Evolutionary conservation across 2,329 filamentous ascomycete species (phyloP), one percentile per base, ranked within the genome.

Genomic region (Botrytis pseudocinerea): DNA sequence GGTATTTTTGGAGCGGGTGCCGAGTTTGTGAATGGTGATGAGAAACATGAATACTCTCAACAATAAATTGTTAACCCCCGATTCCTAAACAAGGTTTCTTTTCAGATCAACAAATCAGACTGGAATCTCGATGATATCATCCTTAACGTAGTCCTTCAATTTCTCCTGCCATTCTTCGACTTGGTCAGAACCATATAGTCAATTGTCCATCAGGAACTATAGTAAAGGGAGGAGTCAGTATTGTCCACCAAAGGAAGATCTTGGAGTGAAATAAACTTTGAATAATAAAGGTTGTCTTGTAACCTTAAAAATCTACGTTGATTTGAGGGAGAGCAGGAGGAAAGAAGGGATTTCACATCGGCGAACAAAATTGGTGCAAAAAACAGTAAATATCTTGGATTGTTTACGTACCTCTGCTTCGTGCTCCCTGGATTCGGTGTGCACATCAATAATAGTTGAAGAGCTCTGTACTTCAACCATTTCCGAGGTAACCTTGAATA

Each of bases 161-260:
- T 10, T 2, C 14, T 25, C n/a, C 44, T 48, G 18, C 42, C 28
- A n/a, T 20, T 35, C 20, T 48, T 65, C 62, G 12, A 65, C n/a
- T 7, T 1, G 0, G 28, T 18, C 18, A 38, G 28, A 25, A 35
- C 12, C 42, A 2, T 14, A 2, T 1, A 2, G 16, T 28, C 42
- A 65, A 16, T n/a, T 12, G 25, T n/a, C 12, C 12, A 48, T 48
- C 1, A 48, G 38, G 28, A 65, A 48, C 46, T 25, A 5, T 25
- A 12, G 22, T 48, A 25, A 48, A 48, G 25, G 0, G 22, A 3
- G n/a, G n/a, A n/a, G n/a, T n/a, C n/a, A n/a, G n/a, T n/a, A n/a
- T n/a, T n/a, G n/a, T n/a, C n/a, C n/a, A n/a, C n/a, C 44, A 46
- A 25, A 51, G 46, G 10, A n/a, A 12, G 46, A 51, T n/a, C 22